These are phyloP conservation scores for Hyphopichia khmerensis DNA, from an alignment of 1,139 yeast genomes.

Conservation along the genomic window DNA sequence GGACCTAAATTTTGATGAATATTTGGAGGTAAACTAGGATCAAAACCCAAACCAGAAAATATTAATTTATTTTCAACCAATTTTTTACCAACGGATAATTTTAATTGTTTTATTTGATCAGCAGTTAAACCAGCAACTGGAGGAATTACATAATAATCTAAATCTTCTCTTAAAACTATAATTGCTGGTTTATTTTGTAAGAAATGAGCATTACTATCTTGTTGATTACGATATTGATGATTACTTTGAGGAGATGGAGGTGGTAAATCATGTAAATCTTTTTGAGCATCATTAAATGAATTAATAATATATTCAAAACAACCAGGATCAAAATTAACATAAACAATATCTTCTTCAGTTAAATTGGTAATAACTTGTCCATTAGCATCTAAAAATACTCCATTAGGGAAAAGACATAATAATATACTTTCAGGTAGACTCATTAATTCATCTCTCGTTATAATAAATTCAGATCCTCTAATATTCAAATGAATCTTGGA, in stretches of 20 bases:
- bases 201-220: slow-evolving; percentile 41
- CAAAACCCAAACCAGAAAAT: slow-evolving; percentile 69
- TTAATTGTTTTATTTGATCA: slow-evolving; percentile 61
- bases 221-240: slow-evolving; percentile 14
- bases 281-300: slow-evolving; percentile 52
- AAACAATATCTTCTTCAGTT: slow-evolving; percentile 74
- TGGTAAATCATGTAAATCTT: slow-evolving; percentile 31
- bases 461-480: slow-evolving; percentile 62
- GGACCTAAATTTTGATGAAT: slow-evolving; percentile 64
- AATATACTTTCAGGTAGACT: slow-evolving; percentile 87
- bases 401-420: slow-evolving; percentile 85
- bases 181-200: slow-evolving; percentile 84
- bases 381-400: slow-evolving; percentile 72
- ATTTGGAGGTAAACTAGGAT: slow-evolving; percentile 22
- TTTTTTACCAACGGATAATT: slow-evolving; percentile 57
- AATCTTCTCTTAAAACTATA: slow-evolving; percentile 88
- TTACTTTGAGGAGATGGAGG: slow-evolving; percentile 24
- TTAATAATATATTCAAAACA: slow-evolving; percentile 83
- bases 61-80: slow-evolving; percentile 59
- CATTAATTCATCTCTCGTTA: slow-evolving; percentile 86
- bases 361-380: slow-evolving; percentile 77
- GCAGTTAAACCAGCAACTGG: slow-evolving; percentile 52
- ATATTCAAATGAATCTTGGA: slow-evolving; percentile 66
- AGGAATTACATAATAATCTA: slow-evolving; percentile 91
- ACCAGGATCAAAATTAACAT: slow-evolving; percentile 80